These are phyloP conservation scores for Lipomyces spencermartinsiae DNA, from an alignment of 805 yeast species.

Conservation along the genomic window DNA sequence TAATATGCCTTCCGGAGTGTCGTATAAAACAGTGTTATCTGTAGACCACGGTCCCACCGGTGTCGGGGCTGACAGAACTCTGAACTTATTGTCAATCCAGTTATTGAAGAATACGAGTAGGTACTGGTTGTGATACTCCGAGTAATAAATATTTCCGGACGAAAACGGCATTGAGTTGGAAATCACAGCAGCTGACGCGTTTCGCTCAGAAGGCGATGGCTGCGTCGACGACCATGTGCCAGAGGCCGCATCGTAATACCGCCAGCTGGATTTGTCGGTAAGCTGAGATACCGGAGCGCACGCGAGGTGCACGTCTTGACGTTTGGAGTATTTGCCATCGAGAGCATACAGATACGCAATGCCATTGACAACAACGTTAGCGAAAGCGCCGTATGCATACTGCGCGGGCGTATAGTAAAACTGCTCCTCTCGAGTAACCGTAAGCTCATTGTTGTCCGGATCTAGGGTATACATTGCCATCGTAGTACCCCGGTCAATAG, in stretches of 20 bases:
- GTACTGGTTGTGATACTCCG: slow-evolving; percentile 23
- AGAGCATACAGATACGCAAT: slow-evolving; percentile 24
- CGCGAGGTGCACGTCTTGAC: slow-evolving; percentile 25
- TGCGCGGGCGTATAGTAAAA: neutral
- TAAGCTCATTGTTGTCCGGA: slow-evolving; percentile 3
- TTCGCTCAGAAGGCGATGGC: slow-evolving; percentile 18
- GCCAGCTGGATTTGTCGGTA: slow-evolving; percentile 11
- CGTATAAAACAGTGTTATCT: slow-evolving; percentile 5
- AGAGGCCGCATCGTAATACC: slow-evolving; percentile 17
- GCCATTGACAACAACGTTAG: slow-evolving; percentile 24
- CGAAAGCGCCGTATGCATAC: slow-evolving; percentile 24
- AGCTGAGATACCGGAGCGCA: slow-evolving; percentile 8
- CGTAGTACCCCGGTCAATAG: slow-evolving; percentile 8
- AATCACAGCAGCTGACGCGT: slow-evolving; percentile 22
- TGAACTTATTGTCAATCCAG: slow-evolving; percentile 18
- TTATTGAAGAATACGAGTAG: slow-evolving; percentile 26
- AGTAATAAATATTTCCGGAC: slow-evolving; percentile 19
- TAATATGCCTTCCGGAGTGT: slow-evolving; percentile 4
- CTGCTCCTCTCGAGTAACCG: slow-evolving; percentile 22
- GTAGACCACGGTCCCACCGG: slow-evolving; percentile 28
- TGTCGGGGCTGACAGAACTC: slow-evolving; percentile 21
- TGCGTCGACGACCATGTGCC: slow-evolving; percentile 5
- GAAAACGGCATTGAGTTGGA: slow-evolving; percentile 8
- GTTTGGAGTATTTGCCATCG: slow-evolving; percentile 7
- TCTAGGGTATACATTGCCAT: slow-evolving; percentile 21